These are phyloP conservation scores for Picochlorum sp. DNA, from an alignment of 139 green algal genomes.

Conservation along the genomic window DNA sequence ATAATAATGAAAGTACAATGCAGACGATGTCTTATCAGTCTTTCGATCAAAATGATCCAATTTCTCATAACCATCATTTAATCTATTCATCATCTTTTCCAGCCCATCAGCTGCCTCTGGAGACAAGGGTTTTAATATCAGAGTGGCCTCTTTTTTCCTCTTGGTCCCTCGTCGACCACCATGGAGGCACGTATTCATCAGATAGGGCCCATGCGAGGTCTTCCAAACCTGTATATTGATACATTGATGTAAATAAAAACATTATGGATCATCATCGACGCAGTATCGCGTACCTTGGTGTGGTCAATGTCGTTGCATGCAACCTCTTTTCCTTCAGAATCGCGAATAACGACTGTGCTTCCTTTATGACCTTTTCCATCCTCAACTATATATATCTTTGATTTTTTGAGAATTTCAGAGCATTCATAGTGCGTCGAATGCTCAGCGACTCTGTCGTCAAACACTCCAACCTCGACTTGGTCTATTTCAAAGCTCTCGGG, in stretches of 20 bases:
- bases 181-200: too few species aligned
- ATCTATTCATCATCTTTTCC: background rate
- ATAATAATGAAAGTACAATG: slow-evolving; percentile 86
- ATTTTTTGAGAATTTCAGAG: too few species aligned
- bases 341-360: background rate
- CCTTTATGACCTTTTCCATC: background rate
- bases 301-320: background rate
- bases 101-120: background rate
- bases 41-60: slow-evolving; percentile 54
- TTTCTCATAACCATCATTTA: background rate
- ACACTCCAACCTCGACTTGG: too few species aligned
- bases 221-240: too few species aligned
- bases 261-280: background rate
- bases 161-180: too few species aligned
- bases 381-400: background rate
- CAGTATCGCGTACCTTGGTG: background rate
- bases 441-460: too few species aligned
- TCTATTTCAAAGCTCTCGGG: too few species aligned
- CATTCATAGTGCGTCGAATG: too few species aligned
- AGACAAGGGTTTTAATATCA: background rate
- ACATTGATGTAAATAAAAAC: background rate
- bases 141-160: background rate
- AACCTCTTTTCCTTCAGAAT: slow-evolving; percentile 2
- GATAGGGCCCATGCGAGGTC: too few species aligned
- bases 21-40: slow-evolving; percentile 62